phyloP scores from a whole-genome alignment of 106 monocot species.

The Narthecium ossifragum region DNA sequence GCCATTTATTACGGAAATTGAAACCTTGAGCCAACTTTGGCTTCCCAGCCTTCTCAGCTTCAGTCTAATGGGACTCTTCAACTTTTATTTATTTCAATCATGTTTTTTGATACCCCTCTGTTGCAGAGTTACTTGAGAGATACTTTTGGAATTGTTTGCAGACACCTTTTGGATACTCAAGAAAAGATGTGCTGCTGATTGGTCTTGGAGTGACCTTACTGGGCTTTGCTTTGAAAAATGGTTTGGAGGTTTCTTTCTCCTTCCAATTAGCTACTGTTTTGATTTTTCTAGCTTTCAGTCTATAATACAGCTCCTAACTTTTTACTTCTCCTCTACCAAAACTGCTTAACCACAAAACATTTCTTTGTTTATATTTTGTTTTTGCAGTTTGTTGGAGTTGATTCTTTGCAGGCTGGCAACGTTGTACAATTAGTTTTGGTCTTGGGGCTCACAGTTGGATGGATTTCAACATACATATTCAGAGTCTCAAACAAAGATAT shows the following conservation, averaged over 20 bases:
- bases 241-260: conserved; percentile 64
- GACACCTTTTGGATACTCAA: conserved; percentile 81
- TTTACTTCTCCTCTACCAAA: too few species aligned
- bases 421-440: conserved; percentile 84
- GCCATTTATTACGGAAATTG: neutral
- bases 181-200: conserved; percentile 95
- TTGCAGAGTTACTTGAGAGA: too few species aligned
- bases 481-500: conserved; percentile 97
- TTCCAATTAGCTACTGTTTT: neutral
- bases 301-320: too few species aligned
- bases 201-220: conserved; percentile 64
- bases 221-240: conserved; percentile 75
- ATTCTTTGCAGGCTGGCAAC: conserved; percentile 87
- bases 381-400: conserved; percentile 74
- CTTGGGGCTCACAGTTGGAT: conserved; percentile 84
- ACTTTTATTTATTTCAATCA: neutral
- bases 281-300: neutral
- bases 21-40: neutral
- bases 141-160: too few species aligned
- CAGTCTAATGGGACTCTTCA: neutral
- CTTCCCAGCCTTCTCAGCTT: neutral
- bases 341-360: too few species aligned
- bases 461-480: conserved; percentile 94
- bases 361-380: neutral
- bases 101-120: too few species aligned